Evolutionary conservation across 2,329 filamentous ascomycete genomes (phyloP).

Genomic region (Colletotrichum horii): DNA sequence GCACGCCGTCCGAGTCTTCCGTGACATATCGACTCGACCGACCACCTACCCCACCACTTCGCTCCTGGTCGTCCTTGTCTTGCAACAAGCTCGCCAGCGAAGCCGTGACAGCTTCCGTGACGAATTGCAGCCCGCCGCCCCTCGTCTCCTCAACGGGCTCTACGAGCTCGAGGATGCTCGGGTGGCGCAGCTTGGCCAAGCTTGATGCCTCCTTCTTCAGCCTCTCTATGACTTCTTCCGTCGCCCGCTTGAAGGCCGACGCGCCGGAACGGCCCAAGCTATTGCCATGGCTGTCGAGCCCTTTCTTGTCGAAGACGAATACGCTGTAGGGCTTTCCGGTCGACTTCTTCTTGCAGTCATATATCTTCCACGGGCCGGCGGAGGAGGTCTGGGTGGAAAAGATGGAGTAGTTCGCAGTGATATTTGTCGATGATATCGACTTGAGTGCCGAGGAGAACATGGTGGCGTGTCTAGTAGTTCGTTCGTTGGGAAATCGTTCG

Average conservation of each 20-base stretch:
- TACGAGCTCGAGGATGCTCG: constrained; percentile 88
- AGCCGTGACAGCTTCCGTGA: constrained; percentile 88
- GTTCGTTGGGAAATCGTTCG: background rate
- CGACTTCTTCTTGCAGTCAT: constrained; percentile 96
- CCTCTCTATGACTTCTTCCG: constrained; percentile 90
- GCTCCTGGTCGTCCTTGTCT: constrained; percentile 90
- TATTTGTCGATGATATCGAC: constrained; percentile 89
- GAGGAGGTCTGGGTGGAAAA: constrained; percentile 76
- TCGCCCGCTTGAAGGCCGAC: constrained; percentile 75
- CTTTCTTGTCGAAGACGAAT: constrained; percentile 93
- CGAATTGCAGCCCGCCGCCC: constrained; percentile 91
- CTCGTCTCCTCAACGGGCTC: constrained; percentile 96
- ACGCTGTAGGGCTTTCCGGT: constrained; percentile 89
- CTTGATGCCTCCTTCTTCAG: constrained; percentile 91
- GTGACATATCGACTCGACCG: constrained; percentile 80
- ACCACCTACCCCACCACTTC: constrained; percentile 69
- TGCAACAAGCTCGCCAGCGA: constrained; percentile 82
- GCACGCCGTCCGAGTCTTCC: constrained; percentile 77
- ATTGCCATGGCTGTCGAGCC: constrained; percentile 72
- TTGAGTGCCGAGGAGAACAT: constrained; percentile 94
- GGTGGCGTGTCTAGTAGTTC: constrained; percentile 22
- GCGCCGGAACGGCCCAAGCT: constrained; percentile 68
- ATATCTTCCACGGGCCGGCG: constrained; percentile 95
- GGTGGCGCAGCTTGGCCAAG: constrained; percentile 86
- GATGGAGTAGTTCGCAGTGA: constrained; percentile 88